Conservation (phyloP, 2,329 filamentous ascomycete species). For the Fusarium sp. region DNA sequence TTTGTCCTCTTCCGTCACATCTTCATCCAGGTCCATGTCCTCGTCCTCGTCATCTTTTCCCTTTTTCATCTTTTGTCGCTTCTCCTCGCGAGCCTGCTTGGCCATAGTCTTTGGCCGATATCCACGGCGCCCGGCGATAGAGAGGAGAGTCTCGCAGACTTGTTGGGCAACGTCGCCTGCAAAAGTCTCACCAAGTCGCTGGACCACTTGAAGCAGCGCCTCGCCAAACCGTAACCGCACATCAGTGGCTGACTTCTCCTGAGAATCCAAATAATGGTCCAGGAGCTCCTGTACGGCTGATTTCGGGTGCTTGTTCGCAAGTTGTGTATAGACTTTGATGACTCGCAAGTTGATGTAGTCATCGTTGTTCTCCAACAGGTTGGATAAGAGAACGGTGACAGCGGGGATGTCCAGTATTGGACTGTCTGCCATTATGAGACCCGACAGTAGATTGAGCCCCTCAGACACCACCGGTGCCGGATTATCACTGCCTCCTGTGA, state of each 20-base stretch:
- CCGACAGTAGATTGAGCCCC: conserved; percentile 73
- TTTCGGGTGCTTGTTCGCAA: conserved; percentile 74
- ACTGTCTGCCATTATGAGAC: conserved; percentile 69
- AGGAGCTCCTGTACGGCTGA: conserved; percentile 75
- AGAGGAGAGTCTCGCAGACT: conserved; percentile 73
- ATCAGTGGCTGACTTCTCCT: conserved; percentile 73
- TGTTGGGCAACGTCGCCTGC: conserved; percentile 66
- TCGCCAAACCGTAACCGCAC: conserved; percentile 79
- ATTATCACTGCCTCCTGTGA: conserved; percentile 70
- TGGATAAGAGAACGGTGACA: conserved; percentile 74
- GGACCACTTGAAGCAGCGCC: conserved; percentile 75
- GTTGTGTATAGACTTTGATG: conserved; percentile 74
- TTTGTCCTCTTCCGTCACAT: conserved; percentile 60
- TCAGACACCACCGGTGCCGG: conserved; percentile 78
- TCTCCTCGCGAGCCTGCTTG: conserved; percentile 68
- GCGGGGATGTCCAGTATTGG: conserved; percentile 77
- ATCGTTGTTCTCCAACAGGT: conserved; percentile 76
- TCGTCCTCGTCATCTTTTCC: conserved; percentile 65
- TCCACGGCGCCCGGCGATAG: conserved; percentile 75
- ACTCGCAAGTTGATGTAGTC: conserved; percentile 81
- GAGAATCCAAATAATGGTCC: conserved; percentile 77
- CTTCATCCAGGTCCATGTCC: conserved; percentile 63
- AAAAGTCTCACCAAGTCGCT: conserved; percentile 72
- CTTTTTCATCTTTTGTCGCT: conserved; percentile 63
- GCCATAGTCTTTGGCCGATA: conserved; percentile 72